Base-by-base conservation (phyloP, 2,329 filamentous ascomycete genomes). In the Corinectria fuckeliana region DNA sequence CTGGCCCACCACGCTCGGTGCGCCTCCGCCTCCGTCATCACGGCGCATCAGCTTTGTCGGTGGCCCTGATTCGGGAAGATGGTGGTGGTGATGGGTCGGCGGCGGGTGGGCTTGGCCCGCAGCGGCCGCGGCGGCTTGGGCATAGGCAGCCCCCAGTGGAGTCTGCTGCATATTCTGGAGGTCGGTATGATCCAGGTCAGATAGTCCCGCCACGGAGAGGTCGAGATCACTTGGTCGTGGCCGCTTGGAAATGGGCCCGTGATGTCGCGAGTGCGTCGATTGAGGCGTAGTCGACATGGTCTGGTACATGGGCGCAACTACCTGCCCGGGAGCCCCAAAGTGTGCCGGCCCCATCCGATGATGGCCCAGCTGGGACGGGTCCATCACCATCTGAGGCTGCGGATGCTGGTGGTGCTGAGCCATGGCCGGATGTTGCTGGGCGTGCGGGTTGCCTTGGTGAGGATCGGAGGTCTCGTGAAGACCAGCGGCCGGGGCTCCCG, bases 1-100 rank as follows among this genome's bases (percentile, higher is more conserved):
- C 72, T 93, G 89, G 39, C 92, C 92, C 50, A 97, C 92, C 44
- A 96, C 89, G 70, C 89, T 95, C n/a, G 91, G 90, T 28, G 91
- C 89, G 8, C 90, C 80, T 78, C 86, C 77, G 66, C 75, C 73
- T 66, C 78, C 72, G 36, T 83, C 82, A 69, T 87, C 84, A 70
- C 86, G 81, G 66, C 87, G 81, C 78, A 88, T 83, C 77, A 90
- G 82, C 76, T 91, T 91, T 51, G 84, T 83, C 16, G 89, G 86
- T 20, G 88, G 87, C 10, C 86, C 87, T 62, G 91, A 88, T 65
- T 92, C 88, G 48, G 92, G 91, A 34, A 93, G 82, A 39, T 89
- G 88, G 69, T 93, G 91, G 70, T 97, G 93, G 70, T 94, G 91
- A 72, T 96, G 91, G 45, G 85, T 86, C 34, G 85, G 84, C 21